Base-by-base conservation (phyloP, 768 basidiomycete species). In the Boletus huronensis region DNA sequence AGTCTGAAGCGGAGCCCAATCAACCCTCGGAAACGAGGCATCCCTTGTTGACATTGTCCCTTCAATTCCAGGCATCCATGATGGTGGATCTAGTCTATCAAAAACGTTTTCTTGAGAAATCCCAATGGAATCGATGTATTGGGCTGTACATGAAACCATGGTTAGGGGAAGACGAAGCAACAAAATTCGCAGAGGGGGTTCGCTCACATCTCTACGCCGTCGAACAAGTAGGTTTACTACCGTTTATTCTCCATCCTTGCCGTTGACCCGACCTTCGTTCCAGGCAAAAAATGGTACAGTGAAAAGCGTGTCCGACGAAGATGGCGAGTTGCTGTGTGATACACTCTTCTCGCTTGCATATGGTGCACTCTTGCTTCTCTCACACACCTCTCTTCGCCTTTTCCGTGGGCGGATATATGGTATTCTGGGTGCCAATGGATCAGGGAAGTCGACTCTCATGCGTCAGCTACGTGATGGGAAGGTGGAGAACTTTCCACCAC, bases 321-420 rank as follows among this genome's bases (percentile, higher is more conserved):
- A 91, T 72, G 93, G 87, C 55, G 91, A 94, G 68, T 72, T 95
- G 42, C 77, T 97, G 43, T 94, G 93, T 67, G 87, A 98, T 69
- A 94, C 94, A 1, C 81, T 93, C 40, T 98, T 98, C 76, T 97
- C 94, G 25, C 80, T 98, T 57, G 94, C 96, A 19, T 98, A 98
- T 68, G 96, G 96, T 61, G 92, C 95, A 48, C 81, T 98, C 44
- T 79, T 98, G 8, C 82, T 98, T 58, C 82, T 98, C 60, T 98
- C 96, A 42, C 95, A 98, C 73, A 98, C 96, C 25, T 87, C 81
- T 28, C 80, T 98, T 55, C 87, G 90, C 56, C 82, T 98, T 53
- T 79, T 91, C 68, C 90, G 93, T 63, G 96, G 95, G 28, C 84
- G 85, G 62, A 83, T 95, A 58, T 98, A 98, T 73, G 95, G 96